Evolutionary conservation across 495 filamentous ascomycete species (phyloP).

Genomic region (Penicillium turbatum): DNA sequence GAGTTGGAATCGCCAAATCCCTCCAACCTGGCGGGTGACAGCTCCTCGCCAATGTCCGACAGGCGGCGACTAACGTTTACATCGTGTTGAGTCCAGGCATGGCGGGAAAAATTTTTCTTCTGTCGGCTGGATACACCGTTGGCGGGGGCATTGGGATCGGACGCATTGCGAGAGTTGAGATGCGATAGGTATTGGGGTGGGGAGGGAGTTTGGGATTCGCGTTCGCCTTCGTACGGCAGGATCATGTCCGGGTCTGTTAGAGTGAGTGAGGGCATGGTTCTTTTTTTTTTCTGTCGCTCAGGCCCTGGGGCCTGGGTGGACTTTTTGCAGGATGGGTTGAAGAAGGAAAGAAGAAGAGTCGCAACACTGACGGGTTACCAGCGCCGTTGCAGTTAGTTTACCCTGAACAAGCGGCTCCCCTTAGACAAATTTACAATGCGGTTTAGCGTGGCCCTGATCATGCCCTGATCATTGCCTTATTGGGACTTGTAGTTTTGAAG

Average conservation of each 20-base stretch:
- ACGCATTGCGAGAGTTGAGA: conserved; percentile 27
- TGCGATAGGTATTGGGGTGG: conserved; percentile 41
- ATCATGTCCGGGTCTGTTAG: conserved; percentile 96
- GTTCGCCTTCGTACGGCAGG: conserved; percentile 58
- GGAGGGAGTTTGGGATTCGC: conserved; percentile 51
- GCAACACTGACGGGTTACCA: conserved; percentile 1
- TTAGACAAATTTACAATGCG: conserved; percentile 14
- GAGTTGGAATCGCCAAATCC: conserved; percentile 14
- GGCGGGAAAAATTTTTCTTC: conserved; percentile 41
- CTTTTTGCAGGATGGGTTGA: conserved; percentile 1
- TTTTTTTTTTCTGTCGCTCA: background rate
- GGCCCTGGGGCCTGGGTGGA: conserved; percentile 11
- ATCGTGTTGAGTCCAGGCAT: conserved; percentile 49
- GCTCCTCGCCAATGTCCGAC: conserved; percentile 69
- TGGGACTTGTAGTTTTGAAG: conserved; percentile 10
- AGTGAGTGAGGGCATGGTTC: conserved; percentile 63
- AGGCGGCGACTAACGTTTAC: conserved; percentile 58
- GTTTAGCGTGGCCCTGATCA: conserved; percentile 18
- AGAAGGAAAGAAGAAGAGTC: conserved; percentile 5
- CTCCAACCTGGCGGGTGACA: conserved; percentile 27
- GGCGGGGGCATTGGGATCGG: conserved; percentile 17
- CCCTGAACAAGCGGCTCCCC: conserved; percentile 18
- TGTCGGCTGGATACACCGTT: conserved; percentile 13
- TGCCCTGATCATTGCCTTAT: conserved; percentile 26
- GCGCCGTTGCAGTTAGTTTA: conserved; percentile 3